Evolutionary conservation across 495 filamentous ascomycete species (phyloP).

Genomic region (Hypomontagnella monticulosa): DNA sequence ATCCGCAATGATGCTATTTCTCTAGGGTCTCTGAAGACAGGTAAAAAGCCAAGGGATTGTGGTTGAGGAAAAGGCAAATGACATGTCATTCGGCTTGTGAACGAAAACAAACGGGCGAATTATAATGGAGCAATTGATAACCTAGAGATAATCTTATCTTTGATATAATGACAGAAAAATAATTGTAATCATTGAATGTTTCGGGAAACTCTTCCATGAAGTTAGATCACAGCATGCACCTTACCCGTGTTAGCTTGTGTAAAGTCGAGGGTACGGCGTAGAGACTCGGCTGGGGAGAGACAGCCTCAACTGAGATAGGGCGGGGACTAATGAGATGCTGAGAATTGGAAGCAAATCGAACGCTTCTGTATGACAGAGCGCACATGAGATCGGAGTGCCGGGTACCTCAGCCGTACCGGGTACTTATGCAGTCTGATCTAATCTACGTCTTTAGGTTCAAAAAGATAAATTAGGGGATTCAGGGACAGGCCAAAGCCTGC

Average conservation of each 20-base stretch:
- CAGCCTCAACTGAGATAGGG: slow-evolving; percentile 40
- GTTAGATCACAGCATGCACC: slow-evolving; percentile 35
- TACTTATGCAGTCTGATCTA: slow-evolving; percentile 36
- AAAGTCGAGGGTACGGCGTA: slow-evolving; percentile 27
- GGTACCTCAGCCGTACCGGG: slow-evolving; percentile 25
- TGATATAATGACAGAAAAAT: slow-evolving; percentile 42
- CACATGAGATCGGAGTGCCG: slow-evolving; percentile 20
- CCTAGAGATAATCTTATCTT: slow-evolving; percentile 47
- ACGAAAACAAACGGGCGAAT: slow-evolving; percentile 39
- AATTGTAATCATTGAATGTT: slow-evolving; percentile 38
- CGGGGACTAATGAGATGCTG: slow-evolving; percentile 24
- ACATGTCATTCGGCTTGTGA: slow-evolving; percentile 44
- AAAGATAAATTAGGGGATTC: slow-evolving; percentile 34
- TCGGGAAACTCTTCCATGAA: slow-evolving; percentile 34
- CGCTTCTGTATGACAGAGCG: slow-evolving; percentile 27
- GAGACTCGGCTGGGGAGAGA: slow-evolving; percentile 16
- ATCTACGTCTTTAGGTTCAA: slow-evolving; percentile 31
- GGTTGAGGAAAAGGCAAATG: slow-evolving; percentile 34
- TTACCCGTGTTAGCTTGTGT: slow-evolving; percentile 23
- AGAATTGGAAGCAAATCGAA: slow-evolving; percentile 7
- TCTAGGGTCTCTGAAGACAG: slow-evolving; percentile 23
- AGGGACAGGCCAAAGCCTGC: slow-evolving; percentile 39
- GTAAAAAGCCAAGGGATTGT: slow-evolving; percentile 3
- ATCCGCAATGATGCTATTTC: slow-evolving; percentile 4
- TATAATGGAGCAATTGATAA: slow-evolving; percentile 47